Percentiles rank a stretch among this genome's conserved stretches.
Evolutionary conservation across 106 monocot genomes (phyloP).

Genomic region (Apostasia shenzhenica): DNA sequence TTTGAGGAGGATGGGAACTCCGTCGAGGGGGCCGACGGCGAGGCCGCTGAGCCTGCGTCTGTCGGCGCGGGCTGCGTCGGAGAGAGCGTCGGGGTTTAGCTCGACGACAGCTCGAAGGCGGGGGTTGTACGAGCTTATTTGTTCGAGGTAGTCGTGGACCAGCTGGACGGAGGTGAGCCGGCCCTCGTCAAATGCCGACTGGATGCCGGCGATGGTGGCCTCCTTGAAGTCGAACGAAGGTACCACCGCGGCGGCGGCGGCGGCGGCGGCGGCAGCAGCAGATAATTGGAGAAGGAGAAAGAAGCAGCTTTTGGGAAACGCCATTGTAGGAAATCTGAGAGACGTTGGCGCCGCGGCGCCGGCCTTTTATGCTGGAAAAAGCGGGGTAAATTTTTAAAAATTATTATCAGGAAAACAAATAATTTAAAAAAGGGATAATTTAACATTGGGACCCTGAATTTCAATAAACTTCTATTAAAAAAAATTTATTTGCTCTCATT

Average conservation of each 20-base stretch:
- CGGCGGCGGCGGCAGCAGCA: neutral
- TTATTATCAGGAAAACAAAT: no score
- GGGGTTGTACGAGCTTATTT: constrained; percentile 27
- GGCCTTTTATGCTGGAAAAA: no score
- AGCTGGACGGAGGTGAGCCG: constrained; percentile 27
- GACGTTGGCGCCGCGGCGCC: no score
- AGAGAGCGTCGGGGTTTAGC: constrained; percentile 38
- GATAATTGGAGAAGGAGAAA: neutral
- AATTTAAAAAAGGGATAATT: no score
- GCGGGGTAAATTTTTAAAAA: no score
- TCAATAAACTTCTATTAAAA: no score
- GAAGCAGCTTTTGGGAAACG: neutral
- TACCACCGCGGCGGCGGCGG: neutral
- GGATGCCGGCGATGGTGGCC: constrained; percentile 36
- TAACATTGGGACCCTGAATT: no score
- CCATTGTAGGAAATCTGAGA: no score
- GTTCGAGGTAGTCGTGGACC: constrained; percentile 23
- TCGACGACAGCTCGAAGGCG: constrained; percentile 37
- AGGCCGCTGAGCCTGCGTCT: neutral
- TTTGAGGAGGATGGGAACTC: constrained; percentile 48
- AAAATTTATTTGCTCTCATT: no score
- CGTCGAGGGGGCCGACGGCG: constrained; percentile 10
- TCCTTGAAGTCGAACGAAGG: constrained; percentile 26
- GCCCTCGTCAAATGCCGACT: constrained; percentile 17
- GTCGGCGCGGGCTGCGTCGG: constrained; percentile 31